Conservation (phyloP, 768 basidiomycete species). For the Suillus subluteus region DNA sequence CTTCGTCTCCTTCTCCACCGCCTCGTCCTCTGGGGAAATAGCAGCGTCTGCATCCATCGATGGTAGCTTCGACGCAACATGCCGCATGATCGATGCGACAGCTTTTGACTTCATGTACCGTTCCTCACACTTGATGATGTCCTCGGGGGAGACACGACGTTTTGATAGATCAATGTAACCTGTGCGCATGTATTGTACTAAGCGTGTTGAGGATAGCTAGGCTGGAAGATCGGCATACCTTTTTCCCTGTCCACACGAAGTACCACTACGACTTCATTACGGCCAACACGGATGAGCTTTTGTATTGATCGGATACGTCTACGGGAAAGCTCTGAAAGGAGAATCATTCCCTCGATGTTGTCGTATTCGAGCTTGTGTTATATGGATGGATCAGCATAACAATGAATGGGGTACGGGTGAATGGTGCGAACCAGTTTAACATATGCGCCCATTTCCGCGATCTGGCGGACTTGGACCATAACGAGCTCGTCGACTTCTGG, state of each 20-base stretch:
- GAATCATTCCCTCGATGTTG: conserved; percentile 99
- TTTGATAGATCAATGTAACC: conserved; percentile 99
- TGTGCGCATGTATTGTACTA: conserved; percentile 33
- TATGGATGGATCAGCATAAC: conserved; percentile 1
- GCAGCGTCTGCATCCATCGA: conserved; percentile 35
- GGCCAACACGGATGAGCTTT: conserved; percentile 95
- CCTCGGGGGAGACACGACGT: conserved; percentile 96
- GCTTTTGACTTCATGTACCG: conserved; percentile 98
- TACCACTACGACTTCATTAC: conserved; percentile 98
- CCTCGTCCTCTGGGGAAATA: conserved; percentile 32
- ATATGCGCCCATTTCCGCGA: conserved; percentile 99
- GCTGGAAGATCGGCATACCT: conserved; percentile 51
- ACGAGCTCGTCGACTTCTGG: conserved; percentile 98
- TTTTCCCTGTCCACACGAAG: conserved; percentile 99
- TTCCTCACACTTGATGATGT: conserved; percentile 98
- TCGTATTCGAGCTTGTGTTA: conserved; percentile 89
- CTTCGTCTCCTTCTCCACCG: conserved; percentile 52
- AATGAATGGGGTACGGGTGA: not conserved
- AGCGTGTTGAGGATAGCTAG: not conserved
- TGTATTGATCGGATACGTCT: conserved; percentile 97
- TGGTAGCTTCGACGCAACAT: conserved; percentile 84
- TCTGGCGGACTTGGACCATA: conserved; percentile 99
- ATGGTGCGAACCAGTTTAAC: conserved; percentile 82
- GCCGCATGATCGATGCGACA: conserved; percentile 90
- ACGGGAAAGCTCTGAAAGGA: conserved; percentile 96